Evolutionary conservation across 352 stramenopile genomes (phyloP), one percentile per base, ranked within the genome.

Genomic region (Pythium catenulatum): DNA sequence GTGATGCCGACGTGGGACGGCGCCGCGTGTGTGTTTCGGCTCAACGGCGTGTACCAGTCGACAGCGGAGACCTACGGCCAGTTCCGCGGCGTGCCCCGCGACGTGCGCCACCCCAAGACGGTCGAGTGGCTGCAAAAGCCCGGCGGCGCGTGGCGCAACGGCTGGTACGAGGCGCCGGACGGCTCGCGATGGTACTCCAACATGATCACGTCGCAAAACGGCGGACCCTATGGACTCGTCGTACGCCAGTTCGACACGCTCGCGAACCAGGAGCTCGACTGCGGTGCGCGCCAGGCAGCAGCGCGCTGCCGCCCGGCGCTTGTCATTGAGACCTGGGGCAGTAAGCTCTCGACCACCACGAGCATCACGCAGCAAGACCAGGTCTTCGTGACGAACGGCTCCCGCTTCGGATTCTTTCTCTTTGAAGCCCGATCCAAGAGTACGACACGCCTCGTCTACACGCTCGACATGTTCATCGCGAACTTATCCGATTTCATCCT

Each of bases 351-450:
- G 8, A 63, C 34, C 15, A 73, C 77, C 3, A 36, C 59, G 23
- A 5, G 13, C 19, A 17, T 77, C 15, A 19, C 48, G 15, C 36
- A 19, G 41, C 30, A 41, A n/a, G 46, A 81, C 7, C 65, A 82
- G 0, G 39, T 87, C 21, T 52, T 58, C 36, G 65, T 84, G 6
- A 63, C 84, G 23, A 90, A 92, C 72, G 87, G 66, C 15, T 66
- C 72, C 0, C 84, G 83, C 6, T 89, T 74, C 25, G 89, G 90
- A 1, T 0, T 91, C 3, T 90, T 93, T 46, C 11, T 90, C 0
- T 90, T 80, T 36, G 36, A 93, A 32, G 52, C 37, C 9, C 25
- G n/a, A n/a, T n/a, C n/a, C n/a, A n/a, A 34, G 2, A 23, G 27
- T 5, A 54, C 23, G n/a, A n/a, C n/a, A n/a, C n/a, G n/a, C n/a